Conservation (phyloP, 371 early-diverging fungal genomes). For the Blyttiomyces sp. region DNA sequence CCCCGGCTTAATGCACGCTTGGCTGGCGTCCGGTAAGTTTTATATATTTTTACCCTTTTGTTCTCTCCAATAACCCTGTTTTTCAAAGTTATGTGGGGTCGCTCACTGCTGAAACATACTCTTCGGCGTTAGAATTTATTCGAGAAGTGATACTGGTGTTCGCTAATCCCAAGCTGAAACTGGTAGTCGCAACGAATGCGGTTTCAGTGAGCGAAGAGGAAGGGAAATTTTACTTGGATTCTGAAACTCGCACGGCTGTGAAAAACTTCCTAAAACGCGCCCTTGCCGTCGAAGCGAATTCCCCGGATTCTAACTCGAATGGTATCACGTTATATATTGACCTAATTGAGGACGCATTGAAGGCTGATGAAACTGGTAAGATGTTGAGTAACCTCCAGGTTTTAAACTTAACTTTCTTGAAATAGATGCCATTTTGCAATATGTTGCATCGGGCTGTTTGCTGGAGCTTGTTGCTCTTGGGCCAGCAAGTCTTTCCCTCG, state of each 20-base stretch:
- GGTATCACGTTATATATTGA: conserved; percentile 49
- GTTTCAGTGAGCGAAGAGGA: conserved; percentile 22
- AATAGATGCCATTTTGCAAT: conserved; percentile 56
- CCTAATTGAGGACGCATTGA: conserved; percentile 56
- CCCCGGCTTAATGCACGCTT: conserved; percentile 2
- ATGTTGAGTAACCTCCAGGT: too few relatives aligned
- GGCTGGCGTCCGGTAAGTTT: conserved; percentile 17
- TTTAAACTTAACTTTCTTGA: not conserved
- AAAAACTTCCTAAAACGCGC: conserved; percentile 2
- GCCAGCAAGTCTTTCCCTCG: conserved; percentile 58
- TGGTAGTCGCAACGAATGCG: not conserved
- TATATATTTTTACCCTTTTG: not conserved
- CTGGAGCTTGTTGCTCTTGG: conserved; percentile 72
- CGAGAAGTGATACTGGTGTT: conserved; percentile 30
- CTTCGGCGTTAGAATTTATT: conserved; percentile 31
- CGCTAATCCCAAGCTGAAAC: conserved; percentile 28
- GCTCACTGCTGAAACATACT: conserved; percentile 31
- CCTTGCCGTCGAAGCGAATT: conserved; percentile 13
- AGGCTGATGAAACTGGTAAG: conserved; percentile 28
- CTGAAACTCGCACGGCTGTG: conserved; percentile 16
- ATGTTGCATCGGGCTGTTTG: conserved; percentile 64
- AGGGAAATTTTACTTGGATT: conserved; percentile 44
- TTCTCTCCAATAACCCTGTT: not conserved
- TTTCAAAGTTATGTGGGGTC: conserved; percentile 26
- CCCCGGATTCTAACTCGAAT: conserved; percentile 5